Conservation (phyloP, 1,284 basidiomycete genomes). For the Porodaedalea pini region DNA sequence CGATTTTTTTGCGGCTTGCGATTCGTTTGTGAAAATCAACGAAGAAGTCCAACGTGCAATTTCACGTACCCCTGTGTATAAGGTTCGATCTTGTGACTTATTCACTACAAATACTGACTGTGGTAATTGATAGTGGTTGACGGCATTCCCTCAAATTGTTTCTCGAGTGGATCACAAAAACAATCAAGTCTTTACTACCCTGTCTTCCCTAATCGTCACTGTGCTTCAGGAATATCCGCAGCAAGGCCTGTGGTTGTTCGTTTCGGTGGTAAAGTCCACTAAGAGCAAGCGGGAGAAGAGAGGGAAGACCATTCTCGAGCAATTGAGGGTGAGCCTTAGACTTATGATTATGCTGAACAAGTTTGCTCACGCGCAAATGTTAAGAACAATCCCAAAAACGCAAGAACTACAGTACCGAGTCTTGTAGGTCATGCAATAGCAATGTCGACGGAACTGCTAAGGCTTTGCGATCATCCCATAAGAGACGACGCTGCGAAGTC, state of each 20-base stretch:
- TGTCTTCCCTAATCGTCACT: conserved; percentile 68
- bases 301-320: conserved; percentile 62
- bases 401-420: conserved; percentile 39
- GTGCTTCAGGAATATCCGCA: conserved; percentile 85
- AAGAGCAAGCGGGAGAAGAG: conserved; percentile 60
- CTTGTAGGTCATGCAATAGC: conserved; percentile 53
- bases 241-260: conserved; percentile 93
- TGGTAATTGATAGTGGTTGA: conserved; percentile 77
- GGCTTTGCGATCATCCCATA: conserved; percentile 59
- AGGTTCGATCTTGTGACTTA: conserved; percentile 41
- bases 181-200: conserved; percentile 58
- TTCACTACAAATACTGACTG: neutral
- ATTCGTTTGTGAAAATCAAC: conserved; percentile 56
- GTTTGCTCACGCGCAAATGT: neutral
- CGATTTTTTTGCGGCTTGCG: conserved; percentile 30
- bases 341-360: neutral
- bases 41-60: conserved; percentile 52
- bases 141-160: conserved; percentile 95
- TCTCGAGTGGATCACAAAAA: conserved; percentile 88
- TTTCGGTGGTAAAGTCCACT: conserved; percentile 85
- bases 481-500: conserved; percentile 43
- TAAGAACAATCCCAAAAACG: conserved; percentile 40
- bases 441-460: conserved; percentile 69
- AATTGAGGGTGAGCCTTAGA: conserved; percentile 53
- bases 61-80: conserved; percentile 67